Base-by-base conservation (phyloP, 768 basidiomycete genomes). In the Rhizopogon salebrosus region DNA sequence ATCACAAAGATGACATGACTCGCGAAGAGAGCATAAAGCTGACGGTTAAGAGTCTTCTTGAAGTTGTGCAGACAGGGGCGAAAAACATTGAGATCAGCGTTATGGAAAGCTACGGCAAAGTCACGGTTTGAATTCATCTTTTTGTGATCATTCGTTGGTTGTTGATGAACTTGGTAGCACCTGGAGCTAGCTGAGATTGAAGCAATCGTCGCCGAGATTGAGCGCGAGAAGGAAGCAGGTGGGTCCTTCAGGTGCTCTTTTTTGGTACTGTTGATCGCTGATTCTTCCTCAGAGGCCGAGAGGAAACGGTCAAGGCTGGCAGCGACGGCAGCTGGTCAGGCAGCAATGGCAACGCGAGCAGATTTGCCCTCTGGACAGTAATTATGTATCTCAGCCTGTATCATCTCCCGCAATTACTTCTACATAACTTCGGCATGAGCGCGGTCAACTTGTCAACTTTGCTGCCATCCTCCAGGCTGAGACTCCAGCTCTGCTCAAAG, bases 31-130 rank as follows among this genome's bases (percentile, higher is more conserved):
- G 88, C 48, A 89, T 99, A 70, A 97, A 97, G 69, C 74, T 99
- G 43, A 93, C 97, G 0, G 83, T 99, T 57, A 98, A 98, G 76
- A 89, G 88, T 66, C 75, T 99, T 62, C 76, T 99, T 22, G 97
- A 99, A 69, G 95, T 99, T 35, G 97, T 99, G 7, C 97, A 98
- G 73, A 98, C 97, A 2, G 97, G 97, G n/a, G 97, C 97, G 4
- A 98, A 98, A 77, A 99, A 99, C 70, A 98, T 99, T 57, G 97
- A 99, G 69, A 92, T 99, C 61, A 94, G 89, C 56, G 91, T 98
- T 41, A 95, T 98, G 92, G 94, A 97, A 65, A 82, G 86, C 55
- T 98, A 92, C 67, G 91, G 92, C 54, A 89, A 94, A 73, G 83
- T 95, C 51, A 91, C 92, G 41, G 95, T 97, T 58, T 57, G 80